Conservation (phyloP, 148 eudicot species). For the Selenicereus undatus region DNA sequence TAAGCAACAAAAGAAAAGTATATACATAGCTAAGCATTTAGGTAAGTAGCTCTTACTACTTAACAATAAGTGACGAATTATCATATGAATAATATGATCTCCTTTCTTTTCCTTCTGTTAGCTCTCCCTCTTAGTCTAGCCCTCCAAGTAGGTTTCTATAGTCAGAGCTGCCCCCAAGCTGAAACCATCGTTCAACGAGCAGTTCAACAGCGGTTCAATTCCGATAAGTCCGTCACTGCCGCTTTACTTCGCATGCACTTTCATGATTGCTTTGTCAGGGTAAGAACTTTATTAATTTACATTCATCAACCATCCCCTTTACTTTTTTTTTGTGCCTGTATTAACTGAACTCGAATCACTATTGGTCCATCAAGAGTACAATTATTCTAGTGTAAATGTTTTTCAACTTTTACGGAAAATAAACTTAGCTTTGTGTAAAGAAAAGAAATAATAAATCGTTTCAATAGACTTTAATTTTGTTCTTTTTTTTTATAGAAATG, state of each 20-base stretch:
- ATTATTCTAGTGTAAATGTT: no score
- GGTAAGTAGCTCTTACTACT: not conserved
- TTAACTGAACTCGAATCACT: not conserved
- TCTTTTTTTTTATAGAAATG: no score
- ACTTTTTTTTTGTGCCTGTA: not conserved
- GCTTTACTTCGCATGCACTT: constrained; percentile 28
- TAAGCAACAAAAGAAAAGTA: no score
- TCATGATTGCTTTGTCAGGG: constrained; percentile 27
- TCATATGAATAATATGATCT: not conserved
- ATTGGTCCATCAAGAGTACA: no score
- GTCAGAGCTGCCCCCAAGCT: constrained; percentile 9
- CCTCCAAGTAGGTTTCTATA: constrained; percentile 19
- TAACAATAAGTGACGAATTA: not conserved
- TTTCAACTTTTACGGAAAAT: no score
- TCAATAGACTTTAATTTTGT: no score
- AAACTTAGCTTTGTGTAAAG: no score
- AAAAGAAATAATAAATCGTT: no score
- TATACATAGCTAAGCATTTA: no score
- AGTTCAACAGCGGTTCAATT: constrained; percentile 1
- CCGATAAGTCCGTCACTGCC: not conserved
- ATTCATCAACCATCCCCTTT: not conserved
- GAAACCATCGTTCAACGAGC: constrained; percentile 13
- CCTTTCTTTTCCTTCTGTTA: not conserved
- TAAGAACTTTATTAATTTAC: not conserved
- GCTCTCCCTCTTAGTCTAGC: constrained; percentile 12